Evolutionary conservation across 2,329 filamentous ascomycete genomes (phyloP), one percentile per base, ranked within the genome.

Genomic region (Phaeosphaeriaceae sp.): DNA sequence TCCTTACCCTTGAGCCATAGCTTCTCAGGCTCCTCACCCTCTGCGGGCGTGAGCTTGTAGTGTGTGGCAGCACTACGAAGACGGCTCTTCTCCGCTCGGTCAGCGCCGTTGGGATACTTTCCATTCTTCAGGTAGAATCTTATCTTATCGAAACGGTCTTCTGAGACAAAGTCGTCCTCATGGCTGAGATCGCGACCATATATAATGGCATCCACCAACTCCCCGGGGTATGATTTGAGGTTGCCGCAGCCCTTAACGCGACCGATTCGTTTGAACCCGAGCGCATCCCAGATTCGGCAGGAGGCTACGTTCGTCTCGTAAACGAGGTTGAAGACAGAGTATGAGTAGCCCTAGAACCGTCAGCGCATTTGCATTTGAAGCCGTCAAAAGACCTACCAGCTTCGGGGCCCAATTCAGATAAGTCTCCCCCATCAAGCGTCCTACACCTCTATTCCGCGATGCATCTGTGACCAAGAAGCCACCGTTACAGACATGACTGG

Each of bases 71-170:
- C 93, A 78, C 91, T 96, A 69, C 95, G 88, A 56, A 99, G 87
- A 69, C 94, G 91, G 80, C 90, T 94, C 86, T 98, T 98, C 79
- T 98, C 95, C 56, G 93, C 93, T 58, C 94, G 88, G 82, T 97
- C 93, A 74, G 94, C 93, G 62, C 93, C 94, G 70, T 90, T 89
- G 58, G 95, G 95, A 78, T 99, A 98, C 78, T 93, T 92, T 73
- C 90, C 90, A 77, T 93, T 92, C 80, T 96, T 96, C 74, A 98
- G 88, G 80, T 98, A 98, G 83, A 91, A 98, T 73, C 93, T 91
- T 76, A 98, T 98, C 84, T 97, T 97, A 83, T 97, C 94, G 83
- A 98, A 98, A 68, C 95, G 91, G 81, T 97, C 93, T 83, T 97
- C 93, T 78, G 90, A 93, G 70, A 94, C 90, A 76, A 91, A 89